phyloP scores from a whole-genome alignment of 148 eudicot genomes.

The Persicaria maculosa region DNA sequence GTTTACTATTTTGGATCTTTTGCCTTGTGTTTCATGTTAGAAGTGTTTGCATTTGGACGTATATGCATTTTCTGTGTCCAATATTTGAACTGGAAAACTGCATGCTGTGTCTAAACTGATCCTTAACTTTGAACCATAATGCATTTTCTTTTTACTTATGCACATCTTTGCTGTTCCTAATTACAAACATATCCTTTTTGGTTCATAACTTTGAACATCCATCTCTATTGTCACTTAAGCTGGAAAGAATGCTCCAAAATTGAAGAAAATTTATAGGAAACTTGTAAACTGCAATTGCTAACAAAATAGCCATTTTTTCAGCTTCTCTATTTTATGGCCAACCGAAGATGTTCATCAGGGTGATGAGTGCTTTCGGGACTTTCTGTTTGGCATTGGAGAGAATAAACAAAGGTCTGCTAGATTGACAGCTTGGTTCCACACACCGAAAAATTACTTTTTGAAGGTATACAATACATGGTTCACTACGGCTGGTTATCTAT shows the following conservation, averaged over 20 bases:
- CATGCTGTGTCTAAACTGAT: background rate
- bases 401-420: slow-evolving; percentile 88
- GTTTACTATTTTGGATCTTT: slow-evolving; percentile 30
- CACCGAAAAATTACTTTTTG: slow-evolving; percentile 77
- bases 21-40: background rate
- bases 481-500: background rate
- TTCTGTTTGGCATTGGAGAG: slow-evolving; percentile 81
- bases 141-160: background rate
- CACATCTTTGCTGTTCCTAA: background rate
- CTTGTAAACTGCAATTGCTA: slow-evolving; percentile 8
- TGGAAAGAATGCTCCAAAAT: background rate
- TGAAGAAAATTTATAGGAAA: no score
- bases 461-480: slow-evolving; percentile 34
- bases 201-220: background rate
- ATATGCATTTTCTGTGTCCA: background rate
- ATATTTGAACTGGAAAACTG: background rate
- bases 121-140: background rate
- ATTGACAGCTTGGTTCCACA: slow-evolving; percentile 96
- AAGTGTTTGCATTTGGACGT: background rate
- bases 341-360: slow-evolving; percentile 50
- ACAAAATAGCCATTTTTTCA: slow-evolving; percentile 30
- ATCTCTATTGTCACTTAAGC: background rate
- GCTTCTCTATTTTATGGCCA: slow-evolving; percentile 91
- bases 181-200: background rate
- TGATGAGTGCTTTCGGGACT: slow-evolving; percentile 94